phyloP scores from a whole-genome alignment of 2,329 filamentous ascomycete genomes.

The Aspergillus sojae region DNA sequence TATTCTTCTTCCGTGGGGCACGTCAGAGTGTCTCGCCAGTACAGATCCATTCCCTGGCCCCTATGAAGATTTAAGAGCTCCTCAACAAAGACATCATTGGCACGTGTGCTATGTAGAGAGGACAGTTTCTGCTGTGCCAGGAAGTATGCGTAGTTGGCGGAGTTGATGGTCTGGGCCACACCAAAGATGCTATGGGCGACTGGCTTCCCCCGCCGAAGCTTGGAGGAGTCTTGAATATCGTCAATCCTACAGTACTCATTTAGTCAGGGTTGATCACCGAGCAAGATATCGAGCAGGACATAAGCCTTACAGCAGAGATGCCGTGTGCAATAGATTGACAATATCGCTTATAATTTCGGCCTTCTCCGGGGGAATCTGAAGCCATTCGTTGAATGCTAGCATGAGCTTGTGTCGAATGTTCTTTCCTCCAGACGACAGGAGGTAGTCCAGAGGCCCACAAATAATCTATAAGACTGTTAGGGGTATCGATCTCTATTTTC shows the following conservation, averaged over 20 bases:
- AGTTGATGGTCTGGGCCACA: slow-evolving; percentile 52
- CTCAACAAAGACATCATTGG: slow-evolving; percentile 39
- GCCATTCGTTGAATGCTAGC: slow-evolving; percentile 47
- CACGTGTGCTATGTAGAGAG: slow-evolving; percentile 32
- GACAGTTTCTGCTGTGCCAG: slow-evolving; percentile 35
- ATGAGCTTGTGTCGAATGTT: slow-evolving; percentile 45
- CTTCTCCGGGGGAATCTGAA: slow-evolving; percentile 43
- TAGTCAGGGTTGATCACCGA: neutral
- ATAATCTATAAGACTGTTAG: neutral
- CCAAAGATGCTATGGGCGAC: slow-evolving; percentile 54
- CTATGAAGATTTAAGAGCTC: slow-evolving; percentile 43
- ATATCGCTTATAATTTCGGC: slow-evolving; percentile 44
- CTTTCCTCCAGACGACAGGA: slow-evolving; percentile 37
- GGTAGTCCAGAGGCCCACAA: neutral
- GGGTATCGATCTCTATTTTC: too few species aligned
- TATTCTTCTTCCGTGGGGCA: slow-evolving; percentile 46
- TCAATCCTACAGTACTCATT: slow-evolving; percentile 40
- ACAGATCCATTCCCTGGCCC: slow-evolving; percentile 47
- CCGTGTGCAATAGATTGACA: slow-evolving; percentile 46
- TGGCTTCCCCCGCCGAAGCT: slow-evolving; percentile 49
- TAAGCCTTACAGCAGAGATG: slow-evolving; percentile 38
- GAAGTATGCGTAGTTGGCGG: slow-evolving; percentile 48
- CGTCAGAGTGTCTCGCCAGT: slow-evolving; percentile 42
- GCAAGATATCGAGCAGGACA: neutral
- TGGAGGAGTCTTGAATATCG: slow-evolving; percentile 52